phyloP scores from a whole-genome alignment of 208 protist species.

The Leptomonas seymouri region DNA sequence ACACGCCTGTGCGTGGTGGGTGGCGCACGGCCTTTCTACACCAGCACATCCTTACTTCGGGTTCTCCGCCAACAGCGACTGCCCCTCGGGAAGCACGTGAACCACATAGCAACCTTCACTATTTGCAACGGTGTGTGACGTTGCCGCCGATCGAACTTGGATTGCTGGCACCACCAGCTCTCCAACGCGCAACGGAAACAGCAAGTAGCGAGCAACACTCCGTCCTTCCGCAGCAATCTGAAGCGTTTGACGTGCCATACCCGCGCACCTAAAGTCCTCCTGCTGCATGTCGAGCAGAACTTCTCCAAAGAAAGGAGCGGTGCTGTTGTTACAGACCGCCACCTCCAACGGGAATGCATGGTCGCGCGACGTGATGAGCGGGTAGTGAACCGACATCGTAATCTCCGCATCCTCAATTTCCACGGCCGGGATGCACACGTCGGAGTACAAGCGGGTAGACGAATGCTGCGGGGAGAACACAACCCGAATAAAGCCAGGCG shows the following conservation, averaged over 20 bases:
- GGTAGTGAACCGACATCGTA: conserved; percentile 38
- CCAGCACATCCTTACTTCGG: not conserved
- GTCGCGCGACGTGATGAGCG: conserved; percentile 36
- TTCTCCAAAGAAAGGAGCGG: conserved; percentile 38
- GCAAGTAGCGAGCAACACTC: conserved; percentile 11
- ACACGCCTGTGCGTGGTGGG: too few relatives aligned
- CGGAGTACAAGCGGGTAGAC: conserved; percentile 38
- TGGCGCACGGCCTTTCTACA: not conserved
- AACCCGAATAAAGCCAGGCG: conserved; percentile 62
- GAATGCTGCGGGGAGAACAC: conserved; percentile 35
- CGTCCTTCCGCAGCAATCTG: conserved; percentile 29
- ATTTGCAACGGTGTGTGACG: conserved; percentile 19
- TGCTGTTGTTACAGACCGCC: conserved; percentile 38
- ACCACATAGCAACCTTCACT: conserved; percentile 37
- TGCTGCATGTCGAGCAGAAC: conserved; percentile 37
- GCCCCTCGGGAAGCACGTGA: conserved; percentile 33
- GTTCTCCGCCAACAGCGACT: not conserved
- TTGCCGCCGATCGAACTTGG: conserved; percentile 19
- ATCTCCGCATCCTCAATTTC: conserved; percentile 40
- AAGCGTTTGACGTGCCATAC: conserved; percentile 41
- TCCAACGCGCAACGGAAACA: conserved; percentile 32
- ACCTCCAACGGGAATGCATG: conserved; percentile 42
- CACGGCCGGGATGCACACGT: conserved; percentile 58
- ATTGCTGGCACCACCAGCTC: conserved; percentile 24
- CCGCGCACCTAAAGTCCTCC: conserved; percentile 39